Base-by-base conservation (phyloP, 495 filamentous ascomycete genomes). In the Podospora anserina region DNA sequence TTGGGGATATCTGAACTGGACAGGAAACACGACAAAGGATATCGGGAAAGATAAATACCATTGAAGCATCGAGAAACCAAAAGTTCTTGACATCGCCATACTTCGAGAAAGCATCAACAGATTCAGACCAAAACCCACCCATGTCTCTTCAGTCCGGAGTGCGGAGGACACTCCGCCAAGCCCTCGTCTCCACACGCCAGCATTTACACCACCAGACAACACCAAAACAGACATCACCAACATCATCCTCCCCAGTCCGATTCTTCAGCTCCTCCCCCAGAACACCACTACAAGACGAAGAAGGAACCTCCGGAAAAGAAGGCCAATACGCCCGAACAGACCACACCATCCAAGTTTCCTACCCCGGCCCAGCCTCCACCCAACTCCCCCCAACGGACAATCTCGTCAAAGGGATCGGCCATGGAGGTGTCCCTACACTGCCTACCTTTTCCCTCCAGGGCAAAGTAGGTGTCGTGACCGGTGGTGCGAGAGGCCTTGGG, bases 401-500 rank as follows among this genome's bases (percentile, higher is more conserved):
- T 16, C 88, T 93, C 7, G 39, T 49, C 39, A 49, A 49, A 13
- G 39, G 39, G 2, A 87, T 89, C 68, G 91, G 91, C 55, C 85
- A 90, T 6, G 91, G 91, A 58, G 86, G 89, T 11, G 81, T 83
- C 89, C 81, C 80, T 0, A 82, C 82, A 15, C 79, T 84, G 18
- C 78, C 81, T 16, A 75, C 86, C 34, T 96, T 96, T 79, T 92
- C 91, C 0, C 82, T 97, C 27, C 90, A 96, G 77, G 89, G 86
- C 28, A 89, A 88, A 72, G 90, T 92, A 5, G 91, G 83, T 27
- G 82, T 96, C 5, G 90, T 97, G 2, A 96, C 93, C 13, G 93
- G 93, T 39, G 93, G 93, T 71, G 93, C 93, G 54, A 83, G 93
- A 71, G 93, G 93, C 4, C 77, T 97, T 72, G 93, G 93, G 61